Conservation (phyloP, 352 stramenopile genomes). For the Phytophthora idaei region DNA sequence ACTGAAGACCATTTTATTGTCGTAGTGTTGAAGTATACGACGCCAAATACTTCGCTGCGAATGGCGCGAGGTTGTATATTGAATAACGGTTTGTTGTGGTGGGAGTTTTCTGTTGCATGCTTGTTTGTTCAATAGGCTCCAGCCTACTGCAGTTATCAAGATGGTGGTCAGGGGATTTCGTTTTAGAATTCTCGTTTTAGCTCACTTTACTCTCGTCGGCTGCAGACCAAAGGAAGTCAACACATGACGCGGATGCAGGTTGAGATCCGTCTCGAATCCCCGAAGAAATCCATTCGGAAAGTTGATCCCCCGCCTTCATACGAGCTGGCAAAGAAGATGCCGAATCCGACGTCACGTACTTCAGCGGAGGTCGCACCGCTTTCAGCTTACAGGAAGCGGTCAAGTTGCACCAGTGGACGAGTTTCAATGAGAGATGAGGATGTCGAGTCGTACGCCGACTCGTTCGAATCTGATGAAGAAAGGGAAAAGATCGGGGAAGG, state of each 20-base stretch:
- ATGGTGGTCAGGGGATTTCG: too few species aligned
- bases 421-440: slow-evolving; percentile 22
- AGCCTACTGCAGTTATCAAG: too few species aligned
- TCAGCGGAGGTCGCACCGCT: neutral
- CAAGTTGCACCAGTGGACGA: neutral
- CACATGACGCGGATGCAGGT: slow-evolving; percentile 34
- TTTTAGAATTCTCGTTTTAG: slow-evolving; percentile 29
- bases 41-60: slow-evolving; percentile 16
- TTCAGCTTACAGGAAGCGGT: slow-evolving; percentile 1
- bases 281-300: slow-evolving; percentile 12
- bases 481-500: neutral
- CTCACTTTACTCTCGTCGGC: slow-evolving; percentile 2
- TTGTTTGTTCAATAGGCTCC: too few species aligned
- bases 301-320: slow-evolving; percentile 39
- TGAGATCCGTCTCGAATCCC: slow-evolving; percentile 33
- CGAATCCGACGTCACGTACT: too few species aligned
- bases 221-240: neutral
- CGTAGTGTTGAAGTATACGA: slow-evolving; percentile 7
- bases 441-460: slow-evolving; percentile 37
- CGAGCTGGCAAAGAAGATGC: slow-evolving; percentile 41
- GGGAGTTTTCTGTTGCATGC: neutral
- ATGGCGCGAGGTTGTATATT: slow-evolving; percentile 32
- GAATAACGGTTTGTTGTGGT: slow-evolving; percentile 26
- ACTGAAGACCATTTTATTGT: slow-evolving; percentile 40
- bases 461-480: slow-evolving; percentile 38